phyloP scores from a whole-genome alignment of 805 yeast genomes.

The Saccharomycopsis microspora region DNA sequence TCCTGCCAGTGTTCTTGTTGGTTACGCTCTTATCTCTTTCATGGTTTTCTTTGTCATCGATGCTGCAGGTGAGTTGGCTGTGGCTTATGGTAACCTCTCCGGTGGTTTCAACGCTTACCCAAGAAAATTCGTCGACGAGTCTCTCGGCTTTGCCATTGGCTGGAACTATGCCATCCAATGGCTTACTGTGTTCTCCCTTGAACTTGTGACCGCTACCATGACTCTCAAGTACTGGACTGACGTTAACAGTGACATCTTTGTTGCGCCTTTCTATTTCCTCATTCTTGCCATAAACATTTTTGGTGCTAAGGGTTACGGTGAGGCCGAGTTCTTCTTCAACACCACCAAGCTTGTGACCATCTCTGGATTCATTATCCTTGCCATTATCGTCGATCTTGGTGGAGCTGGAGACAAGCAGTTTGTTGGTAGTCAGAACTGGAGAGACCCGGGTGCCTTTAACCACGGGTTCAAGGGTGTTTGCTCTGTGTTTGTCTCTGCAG shows the following conservation, averaged over 20 bases:
- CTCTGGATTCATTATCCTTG: constrained; percentile 45
- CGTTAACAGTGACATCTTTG: constrained; percentile 49
- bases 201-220: constrained; percentile 53
- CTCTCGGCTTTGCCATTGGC: constrained; percentile 47
- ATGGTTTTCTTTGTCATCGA: constrained; percentile 50
- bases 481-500: constrained; percentile 41
- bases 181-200: constrained; percentile 51
- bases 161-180: constrained; percentile 57
- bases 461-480: constrained; percentile 46
- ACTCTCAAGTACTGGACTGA: constrained; percentile 48
- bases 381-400: constrained; percentile 33
- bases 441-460: constrained; percentile 41
- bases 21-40: constrained; percentile 44
- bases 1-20: constrained; percentile 39
- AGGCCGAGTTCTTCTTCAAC: constrained; percentile 56
- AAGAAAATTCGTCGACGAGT: constrained; percentile 41
- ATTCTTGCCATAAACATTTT: constrained; percentile 36
- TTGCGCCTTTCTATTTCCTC: constrained; percentile 37
- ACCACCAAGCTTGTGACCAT: constrained; percentile 52
- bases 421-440: constrained; percentile 41
- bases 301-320: constrained; percentile 50
- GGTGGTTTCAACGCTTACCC: constrained; percentile 59
- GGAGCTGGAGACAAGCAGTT: constrained; percentile 33
- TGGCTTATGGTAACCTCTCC: constrained; percentile 41
- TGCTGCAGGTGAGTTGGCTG: constrained; percentile 60